These are phyloP conservation scores for Fusarium keratoplasticum DNA, from an alignment of 2,329 filamentous ascomycete genomes.

Conservation along the genomic window DNA sequence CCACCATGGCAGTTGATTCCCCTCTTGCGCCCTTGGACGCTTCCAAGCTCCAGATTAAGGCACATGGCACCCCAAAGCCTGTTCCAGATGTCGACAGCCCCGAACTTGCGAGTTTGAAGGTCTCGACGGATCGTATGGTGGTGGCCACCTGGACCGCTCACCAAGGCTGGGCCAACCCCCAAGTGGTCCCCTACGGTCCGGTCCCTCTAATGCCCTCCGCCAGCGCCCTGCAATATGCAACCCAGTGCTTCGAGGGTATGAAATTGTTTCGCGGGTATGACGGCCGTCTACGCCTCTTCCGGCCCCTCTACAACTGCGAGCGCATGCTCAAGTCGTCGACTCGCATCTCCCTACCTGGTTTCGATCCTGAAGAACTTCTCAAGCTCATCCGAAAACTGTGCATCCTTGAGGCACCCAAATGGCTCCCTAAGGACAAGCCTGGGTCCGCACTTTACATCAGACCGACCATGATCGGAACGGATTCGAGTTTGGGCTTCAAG, in stretches of 20 bases:
- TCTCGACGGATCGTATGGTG: constrained; percentile 15
- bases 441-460: neutral
- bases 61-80: neutral
- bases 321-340: constrained; percentile 4
- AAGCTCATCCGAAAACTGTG: constrained; percentile 6
- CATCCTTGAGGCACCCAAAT: constrained; percentile 4
- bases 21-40: neutral
- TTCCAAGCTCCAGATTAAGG: neutral
- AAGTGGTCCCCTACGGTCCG: constrained; percentile 6
- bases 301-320: constrained; percentile 12
- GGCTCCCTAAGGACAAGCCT: neutral
- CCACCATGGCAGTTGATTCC: neutral
- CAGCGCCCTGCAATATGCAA: constrained; percentile 15
- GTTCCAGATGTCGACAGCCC: neutral
- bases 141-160: neutral
- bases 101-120: neutral
- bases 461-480: neutral
- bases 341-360: constrained; percentile 7
- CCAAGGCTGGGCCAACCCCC: neutral
- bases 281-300: constrained; percentile 4
- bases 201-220: constrained; percentile 9
- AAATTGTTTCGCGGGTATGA: constrained; percentile 17
- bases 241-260: constrained; percentile 20
- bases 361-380: constrained; percentile 1
- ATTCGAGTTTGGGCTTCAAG: neutral